Evolutionary conservation across 129 eudicot species (phyloP), one percentile per base, ranked within the genome.

Genomic region (Escallonia rubra): DNA sequence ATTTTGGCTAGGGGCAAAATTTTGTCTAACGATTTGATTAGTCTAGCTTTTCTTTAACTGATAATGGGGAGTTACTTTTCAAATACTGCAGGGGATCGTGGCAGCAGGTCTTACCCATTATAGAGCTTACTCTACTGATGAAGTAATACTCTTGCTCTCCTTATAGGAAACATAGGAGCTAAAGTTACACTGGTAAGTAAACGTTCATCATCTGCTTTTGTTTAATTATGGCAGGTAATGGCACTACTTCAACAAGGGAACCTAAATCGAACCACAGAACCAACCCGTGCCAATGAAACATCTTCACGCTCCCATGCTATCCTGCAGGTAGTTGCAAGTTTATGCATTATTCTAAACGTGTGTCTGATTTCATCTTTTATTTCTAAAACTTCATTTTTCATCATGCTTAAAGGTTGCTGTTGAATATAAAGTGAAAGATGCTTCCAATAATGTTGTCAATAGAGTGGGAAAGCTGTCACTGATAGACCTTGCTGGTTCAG

Each of bases 91-190:
- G 95, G 97, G 95, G 49, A 90, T 90, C 8, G 74, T 86, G 67
- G 97, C 97, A 42, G 90, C 97, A 47, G 95, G 97, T 12, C 90
- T 90, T 57, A 83, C 95, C 74, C 96, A 86, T 48, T 90, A 83
- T 63, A 84, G 85, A 62, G 95, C 95, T 60, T 86, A 90, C 87
- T 81, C 96, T 15, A 86, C 86, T 9, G 90, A 90, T 62, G 96
- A 90, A 73, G 94, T 89, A 78, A 41, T 11, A 60, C 40, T 57
- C 55, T n/a, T 7, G 14, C 47, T 72, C 3, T n/a, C 15, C 44
- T 49, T 72, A 59, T 4, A 15, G 40, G 57, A 53, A 7, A n/a
- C 38, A 57, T 57, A 43, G 11, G 23, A 69, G 64, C 14, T 57
- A 8, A 5, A 7, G 59, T 23, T 42, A 8, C 8, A n/a, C 10